phyloP scores from a whole-genome alignment of 1,139 yeast species.

The Scheffersomyces segobiensis region DNA sequence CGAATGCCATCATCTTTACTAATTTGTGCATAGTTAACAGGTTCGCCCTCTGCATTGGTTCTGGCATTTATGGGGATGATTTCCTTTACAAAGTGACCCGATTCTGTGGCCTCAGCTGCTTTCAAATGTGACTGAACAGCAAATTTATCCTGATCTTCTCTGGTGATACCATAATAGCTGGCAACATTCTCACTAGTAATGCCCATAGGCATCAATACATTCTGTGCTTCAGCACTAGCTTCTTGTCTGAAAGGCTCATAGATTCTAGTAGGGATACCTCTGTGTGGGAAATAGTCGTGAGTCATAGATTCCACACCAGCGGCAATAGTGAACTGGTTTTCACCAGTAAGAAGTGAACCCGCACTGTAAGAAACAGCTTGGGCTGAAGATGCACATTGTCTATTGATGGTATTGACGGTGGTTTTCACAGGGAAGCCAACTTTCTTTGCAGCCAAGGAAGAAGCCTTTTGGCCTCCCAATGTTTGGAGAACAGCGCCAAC shows the following conservation, averaged over 20 bases:
- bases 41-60: conserved; percentile 19
- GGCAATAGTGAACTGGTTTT: conserved; percentile 35
- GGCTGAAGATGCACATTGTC: conserved; percentile 45
- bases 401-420: conserved; percentile 38
- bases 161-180: conserved; percentile 30
- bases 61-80: conserved; percentile 37
- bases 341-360: conserved; percentile 30
- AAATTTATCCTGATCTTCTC: conserved; percentile 42
- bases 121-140: conserved; percentile 35
- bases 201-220: conserved; percentile 41
- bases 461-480: conserved; percentile 33
- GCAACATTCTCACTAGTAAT: conserved; percentile 38
- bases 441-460: conserved; percentile 29
- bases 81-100: conserved; percentile 38
- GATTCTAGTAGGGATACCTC: conserved; percentile 35
- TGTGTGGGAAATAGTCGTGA: conserved; percentile 40
- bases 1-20: conserved; percentile 35
- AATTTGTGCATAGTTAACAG: conserved; percentile 9
- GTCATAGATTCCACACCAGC: conserved; percentile 50
- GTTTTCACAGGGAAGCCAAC: conserved; percentile 39
- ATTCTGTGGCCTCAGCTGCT: conserved; percentile 34
- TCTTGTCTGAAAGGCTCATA: conserved; percentile 17
- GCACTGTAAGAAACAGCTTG: conserved; percentile 40
- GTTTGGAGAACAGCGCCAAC: conserved; percentile 34
- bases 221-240: conserved; percentile 25